Percentiles rank a stretch among this genome's conserved stretches.
Conservation (phyloP, 805 yeast species). For the Lachancea cidri region DNA sequence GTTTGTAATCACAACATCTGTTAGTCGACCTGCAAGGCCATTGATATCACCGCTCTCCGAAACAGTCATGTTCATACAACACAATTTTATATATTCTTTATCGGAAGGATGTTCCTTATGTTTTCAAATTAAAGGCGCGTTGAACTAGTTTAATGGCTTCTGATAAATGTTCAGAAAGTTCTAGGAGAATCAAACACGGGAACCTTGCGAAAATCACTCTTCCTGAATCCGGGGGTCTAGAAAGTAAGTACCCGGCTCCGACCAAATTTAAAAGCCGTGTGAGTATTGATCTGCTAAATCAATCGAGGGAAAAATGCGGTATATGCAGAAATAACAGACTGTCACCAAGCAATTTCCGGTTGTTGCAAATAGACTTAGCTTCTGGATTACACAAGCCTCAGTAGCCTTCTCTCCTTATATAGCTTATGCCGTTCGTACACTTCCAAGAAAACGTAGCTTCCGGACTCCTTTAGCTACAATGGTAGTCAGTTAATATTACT, state of each 20-base stretch:
- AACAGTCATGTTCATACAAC: constrained; percentile 3
- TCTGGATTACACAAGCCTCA: too few relatives aligned
- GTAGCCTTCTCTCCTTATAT: background rate
- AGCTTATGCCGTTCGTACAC: too few relatives aligned
- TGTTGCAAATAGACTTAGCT: too few relatives aligned
- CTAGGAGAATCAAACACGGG: background rate
- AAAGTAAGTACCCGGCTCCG: background rate
- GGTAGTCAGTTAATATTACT: background rate
- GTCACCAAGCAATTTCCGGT: background rate
- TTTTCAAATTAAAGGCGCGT: background rate
- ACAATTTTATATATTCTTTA: background rate
- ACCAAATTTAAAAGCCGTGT: background rate
- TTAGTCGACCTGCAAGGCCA: constrained; percentile 1
- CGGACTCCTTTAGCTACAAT: background rate
- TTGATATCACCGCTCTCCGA: constrained; percentile 1
- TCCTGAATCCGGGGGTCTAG: background rate
- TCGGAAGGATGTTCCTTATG: background rate
- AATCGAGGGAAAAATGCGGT: background rate
- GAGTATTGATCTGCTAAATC: background rate
- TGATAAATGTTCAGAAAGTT: background rate
- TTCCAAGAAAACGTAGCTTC: too few relatives aligned
- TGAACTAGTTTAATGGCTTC: background rate
- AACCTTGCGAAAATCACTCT: background rate
- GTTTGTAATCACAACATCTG: constrained; percentile 3
- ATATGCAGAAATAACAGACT: too few relatives aligned